Conservation (phyloP, 2,329 filamentous ascomycete genomes). For the Aspergillus fructus region DNA sequence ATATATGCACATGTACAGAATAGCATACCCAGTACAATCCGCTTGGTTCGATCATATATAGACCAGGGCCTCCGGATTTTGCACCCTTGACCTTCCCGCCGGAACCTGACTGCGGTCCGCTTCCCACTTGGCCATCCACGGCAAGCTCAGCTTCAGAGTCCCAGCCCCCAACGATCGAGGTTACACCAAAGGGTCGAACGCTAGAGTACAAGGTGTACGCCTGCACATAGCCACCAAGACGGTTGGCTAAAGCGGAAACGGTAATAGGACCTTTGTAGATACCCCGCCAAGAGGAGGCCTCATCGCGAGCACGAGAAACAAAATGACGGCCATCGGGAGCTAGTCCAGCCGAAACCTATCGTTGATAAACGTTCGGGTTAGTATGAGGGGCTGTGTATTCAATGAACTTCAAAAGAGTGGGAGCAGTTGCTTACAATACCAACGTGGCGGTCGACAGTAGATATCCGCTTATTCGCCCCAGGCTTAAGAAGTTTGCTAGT, state of each 20-base stretch:
- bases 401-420: neutral
- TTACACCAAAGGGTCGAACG: conserved; percentile 94
- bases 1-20: neutral
- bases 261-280: conserved; percentile 95
- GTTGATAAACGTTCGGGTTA: neutral
- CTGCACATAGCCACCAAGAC: conserved; percentile 95
- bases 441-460: conserved; percentile 88
- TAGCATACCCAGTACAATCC: conserved; percentile 79
- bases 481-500: conserved; percentile 93
- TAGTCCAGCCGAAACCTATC: conserved; percentile 86
- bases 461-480: conserved; percentile 95
- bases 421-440: conserved; percentile 69
- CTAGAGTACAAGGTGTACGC: conserved; percentile 97
- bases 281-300: conserved; percentile 85
- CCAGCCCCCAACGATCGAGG: conserved; percentile 89
- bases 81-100: conserved; percentile 78
- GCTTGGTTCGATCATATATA: conserved; percentile 99
- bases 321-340: conserved; percentile 95
- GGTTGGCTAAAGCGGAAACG: conserved; percentile 79
- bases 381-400: neutral
- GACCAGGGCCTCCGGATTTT: conserved; percentile 81
- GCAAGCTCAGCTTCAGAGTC: conserved; percentile 82
- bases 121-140: conserved; percentile 88
- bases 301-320: conserved; percentile 88
- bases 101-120: conserved; percentile 72